Conservation (phyloP, 2,329 filamentous ascomycete species). For the Botrytis sinoallii region DNA sequence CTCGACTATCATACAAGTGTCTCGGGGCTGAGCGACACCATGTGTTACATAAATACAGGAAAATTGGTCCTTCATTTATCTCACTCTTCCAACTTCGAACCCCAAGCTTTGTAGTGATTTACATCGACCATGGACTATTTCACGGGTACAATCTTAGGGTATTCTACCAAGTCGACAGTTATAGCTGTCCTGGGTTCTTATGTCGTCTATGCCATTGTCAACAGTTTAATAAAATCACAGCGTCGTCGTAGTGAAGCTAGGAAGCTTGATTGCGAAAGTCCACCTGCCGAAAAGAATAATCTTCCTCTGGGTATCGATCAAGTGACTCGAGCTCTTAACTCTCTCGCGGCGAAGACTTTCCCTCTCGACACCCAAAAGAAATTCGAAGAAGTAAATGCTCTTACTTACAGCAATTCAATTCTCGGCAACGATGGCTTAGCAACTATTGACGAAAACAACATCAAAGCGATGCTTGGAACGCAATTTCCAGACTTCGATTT, state of each 20-base stretch:
- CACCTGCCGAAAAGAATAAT: slow-evolving; percentile 26
- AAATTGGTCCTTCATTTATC: neutral
- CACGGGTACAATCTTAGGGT: neutral
- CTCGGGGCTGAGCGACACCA: neutral
- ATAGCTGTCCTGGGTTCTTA: neutral
- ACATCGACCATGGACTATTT: neutral
- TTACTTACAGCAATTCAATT: slow-evolving; percentile 30
- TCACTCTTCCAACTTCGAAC: neutral
- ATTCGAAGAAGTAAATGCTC: slow-evolving; percentile 36
- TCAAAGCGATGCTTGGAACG: slow-evolving; percentile 53
- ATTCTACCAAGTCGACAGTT: neutral
- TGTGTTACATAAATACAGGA: neutral
- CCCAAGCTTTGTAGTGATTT: neutral
- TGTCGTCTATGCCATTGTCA: neutral
- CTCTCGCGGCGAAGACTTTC: slow-evolving; percentile 29
- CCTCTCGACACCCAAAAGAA: slow-evolving; percentile 36
- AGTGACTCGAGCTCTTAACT: slow-evolving; percentile 27
- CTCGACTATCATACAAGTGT: neutral
- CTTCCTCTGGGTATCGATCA: slow-evolving; percentile 34
- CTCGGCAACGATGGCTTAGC: slow-evolving; percentile 26
- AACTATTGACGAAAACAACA: slow-evolving; percentile 44
- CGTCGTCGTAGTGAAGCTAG: slow-evolving; percentile 28
- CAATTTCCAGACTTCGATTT: slow-evolving; percentile 51
- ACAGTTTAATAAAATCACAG: slow-evolving; percentile 13
- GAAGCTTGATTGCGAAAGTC: slow-evolving; percentile 31